phyloP scores from a whole-genome alignment of 2,329 filamentous ascomycete genomes.

The Bertia moriformis region DNA sequence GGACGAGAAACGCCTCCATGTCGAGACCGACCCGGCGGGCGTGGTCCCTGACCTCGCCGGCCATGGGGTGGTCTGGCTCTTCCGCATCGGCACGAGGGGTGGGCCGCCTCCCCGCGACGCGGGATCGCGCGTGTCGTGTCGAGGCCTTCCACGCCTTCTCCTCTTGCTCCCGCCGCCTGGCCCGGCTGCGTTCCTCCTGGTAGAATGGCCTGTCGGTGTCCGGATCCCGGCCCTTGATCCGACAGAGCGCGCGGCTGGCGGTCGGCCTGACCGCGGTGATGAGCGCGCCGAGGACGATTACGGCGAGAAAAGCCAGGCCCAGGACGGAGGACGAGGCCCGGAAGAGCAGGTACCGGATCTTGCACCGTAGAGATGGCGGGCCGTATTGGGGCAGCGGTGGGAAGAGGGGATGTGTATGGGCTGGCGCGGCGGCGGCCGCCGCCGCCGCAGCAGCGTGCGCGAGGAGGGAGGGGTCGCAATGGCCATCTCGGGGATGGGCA shows the following conservation, averaged over 20 bases:
- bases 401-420: conserved; percentile 67
- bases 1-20: conserved; percentile 66
- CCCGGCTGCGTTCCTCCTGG: conserved; percentile 54
- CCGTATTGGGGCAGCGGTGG: conserved; percentile 73
- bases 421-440: too few relatives aligned
- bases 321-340: conserved; percentile 58
- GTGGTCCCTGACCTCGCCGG: conserved; percentile 74
- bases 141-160: conserved; percentile 45
- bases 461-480: too few relatives aligned
- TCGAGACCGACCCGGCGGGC: conserved; percentile 77
- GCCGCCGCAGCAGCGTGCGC: too few relatives aligned
- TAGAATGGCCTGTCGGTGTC: conserved; percentile 52
- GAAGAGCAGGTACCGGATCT: conserved; percentile 52
- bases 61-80: conserved; percentile 58
- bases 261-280: conserved; percentile 48
- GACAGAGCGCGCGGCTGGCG: conserved; percentile 30
- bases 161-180: conserved; percentile 36
- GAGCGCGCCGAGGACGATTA: conserved; percentile 62
- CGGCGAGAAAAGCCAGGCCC: conserved; percentile 61
- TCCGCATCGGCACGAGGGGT: conserved; percentile 22
- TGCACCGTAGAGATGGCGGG: conserved; percentile 50
- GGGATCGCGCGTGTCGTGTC: conserved; percentile 20
- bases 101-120: conserved; percentile 25
- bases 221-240: conserved; percentile 43
- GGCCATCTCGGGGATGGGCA: too few relatives aligned